These are phyloP conservation scores for Echites panduratus DNA, from an alignment of 257 asterid species.

Conservation along the genomic window DNA sequence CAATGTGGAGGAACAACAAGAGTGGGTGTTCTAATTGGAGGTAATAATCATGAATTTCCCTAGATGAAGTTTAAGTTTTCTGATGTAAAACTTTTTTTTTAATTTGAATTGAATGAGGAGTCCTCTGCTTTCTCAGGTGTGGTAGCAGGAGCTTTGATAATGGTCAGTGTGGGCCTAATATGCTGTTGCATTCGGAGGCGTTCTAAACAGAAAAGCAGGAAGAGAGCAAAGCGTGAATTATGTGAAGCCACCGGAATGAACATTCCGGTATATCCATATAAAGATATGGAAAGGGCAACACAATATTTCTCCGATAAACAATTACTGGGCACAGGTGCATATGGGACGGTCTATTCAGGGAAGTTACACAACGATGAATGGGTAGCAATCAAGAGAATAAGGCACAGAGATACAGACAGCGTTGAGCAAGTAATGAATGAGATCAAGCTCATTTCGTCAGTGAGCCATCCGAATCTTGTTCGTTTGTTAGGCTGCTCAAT, in stretches of 20 bases:
- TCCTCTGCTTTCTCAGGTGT: conserved; percentile 38
- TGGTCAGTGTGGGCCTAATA: conserved; percentile 43
- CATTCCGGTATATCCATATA: conserved; percentile 53
- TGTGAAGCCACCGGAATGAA: conserved; percentile 60
- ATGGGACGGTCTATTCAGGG: conserved; percentile 71
- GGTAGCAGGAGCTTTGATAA: conserved; percentile 54
- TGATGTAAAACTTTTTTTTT: neutral
- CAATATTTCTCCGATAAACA: conserved; percentile 60
- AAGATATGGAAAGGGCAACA: conserved; percentile 68
- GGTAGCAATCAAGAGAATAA: conserved; percentile 73
- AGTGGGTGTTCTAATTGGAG: conserved; percentile 65
- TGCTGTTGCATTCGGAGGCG: conserved; percentile 49
- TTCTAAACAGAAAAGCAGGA: conserved; percentile 32
- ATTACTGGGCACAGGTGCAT: conserved; percentile 69
- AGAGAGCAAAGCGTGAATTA: conserved; percentile 33
- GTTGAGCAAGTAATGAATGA: conserved; percentile 67
- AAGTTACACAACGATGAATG: conserved; percentile 48
- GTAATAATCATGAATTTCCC: conserved; percentile 33
- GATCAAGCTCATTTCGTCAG: conserved; percentile 66
- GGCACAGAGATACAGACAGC: conserved; percentile 38
- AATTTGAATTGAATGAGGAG: neutral
- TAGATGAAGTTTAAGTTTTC: neutral
- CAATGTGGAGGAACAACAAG: conserved; percentile 80
- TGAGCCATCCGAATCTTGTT: conserved; percentile 73
- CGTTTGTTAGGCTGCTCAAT: conserved; percentile 71